Evolutionary conservation across 2,329 filamentous ascomycete species (phyloP).

Genomic region (Talaromyces sp.): DNA sequence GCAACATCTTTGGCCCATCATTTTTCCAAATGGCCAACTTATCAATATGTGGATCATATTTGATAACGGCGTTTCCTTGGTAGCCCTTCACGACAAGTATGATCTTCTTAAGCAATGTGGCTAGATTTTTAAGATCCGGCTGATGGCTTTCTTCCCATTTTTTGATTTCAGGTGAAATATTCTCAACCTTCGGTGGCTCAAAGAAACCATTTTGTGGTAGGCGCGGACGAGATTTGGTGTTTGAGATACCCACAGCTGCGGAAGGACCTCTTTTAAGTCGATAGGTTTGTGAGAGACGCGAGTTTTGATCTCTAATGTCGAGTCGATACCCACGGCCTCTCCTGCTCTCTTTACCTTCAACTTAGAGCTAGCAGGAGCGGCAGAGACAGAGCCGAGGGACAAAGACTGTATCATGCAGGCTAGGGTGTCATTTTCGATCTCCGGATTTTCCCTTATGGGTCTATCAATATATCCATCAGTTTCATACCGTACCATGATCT

Average conservation of each 20-base stretch:
- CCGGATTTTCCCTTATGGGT: not conserved
- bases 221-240: conserved; percentile 46
- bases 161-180: conserved; percentile 27
- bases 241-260: conserved; percentile 46
- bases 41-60: conserved; percentile 19
- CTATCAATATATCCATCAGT: conserved; percentile 38
- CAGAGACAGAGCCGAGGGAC: conserved; percentile 18
- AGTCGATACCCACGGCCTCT: conserved; percentile 25
- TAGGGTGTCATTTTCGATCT: conserved; percentile 11
- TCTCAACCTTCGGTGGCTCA: conserved; percentile 27
- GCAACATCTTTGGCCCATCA: conserved; percentile 21
- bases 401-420: conserved; percentile 20
- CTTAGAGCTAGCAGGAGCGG: conserved; percentile 17
- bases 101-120: conserved; percentile 29
- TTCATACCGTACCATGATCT: conserved; percentile 41
- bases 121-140: conserved; percentile 26
- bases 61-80: conserved; percentile 22
- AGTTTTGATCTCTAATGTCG: conserved; percentile 46
- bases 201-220: conserved; percentile 39
- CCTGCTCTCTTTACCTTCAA: conserved; percentile 30
- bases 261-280: conserved; percentile 29
- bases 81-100: conserved; percentile 22
- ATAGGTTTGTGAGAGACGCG: conserved; percentile 30
- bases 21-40: conserved; percentile 22
- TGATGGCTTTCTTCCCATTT: conserved; percentile 35